phyloP scores from a whole-genome alignment of 768 basidiomycete species.

The Sporobolomyces phaffii region DNA sequence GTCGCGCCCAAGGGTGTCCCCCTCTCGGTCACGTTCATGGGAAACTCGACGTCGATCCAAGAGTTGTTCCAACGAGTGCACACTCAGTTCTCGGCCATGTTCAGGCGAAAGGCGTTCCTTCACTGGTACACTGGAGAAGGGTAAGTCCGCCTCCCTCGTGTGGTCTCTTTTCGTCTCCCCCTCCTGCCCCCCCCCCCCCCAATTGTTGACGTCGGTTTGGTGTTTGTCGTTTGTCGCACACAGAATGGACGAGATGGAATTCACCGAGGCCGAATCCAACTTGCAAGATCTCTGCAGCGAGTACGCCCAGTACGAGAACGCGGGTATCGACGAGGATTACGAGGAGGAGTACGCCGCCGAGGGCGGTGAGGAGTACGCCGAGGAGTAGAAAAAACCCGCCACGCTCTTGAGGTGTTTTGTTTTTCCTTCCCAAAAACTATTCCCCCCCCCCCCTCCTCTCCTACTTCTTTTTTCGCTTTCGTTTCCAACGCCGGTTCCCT shows the following conservation, averaged over 20 bases:
- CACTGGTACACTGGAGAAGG: slow-evolving; percentile 69
- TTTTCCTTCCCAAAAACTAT: background rate
- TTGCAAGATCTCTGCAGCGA: slow-evolving; percentile 36
- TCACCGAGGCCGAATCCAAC: slow-evolving; percentile 38
- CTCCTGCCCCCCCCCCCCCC: too few species aligned
- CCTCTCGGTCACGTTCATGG: slow-evolving; percentile 78
- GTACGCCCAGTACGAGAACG: slow-evolving; percentile 46
- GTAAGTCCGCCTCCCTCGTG: background rate
- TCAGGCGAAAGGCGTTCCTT: slow-evolving; percentile 58
- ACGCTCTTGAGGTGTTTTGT: slow-evolving; percentile 14
- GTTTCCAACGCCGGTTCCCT: too few species aligned
- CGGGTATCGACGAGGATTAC: slow-evolving; percentile 43
- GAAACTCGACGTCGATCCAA: slow-evolving; percentile 95
- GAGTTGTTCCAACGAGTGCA: slow-evolving; percentile 98
- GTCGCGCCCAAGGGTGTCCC: slow-evolving; percentile 74
- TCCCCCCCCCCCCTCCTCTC: background rate
- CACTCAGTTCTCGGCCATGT: slow-evolving; percentile 97
- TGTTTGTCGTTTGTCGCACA: background rate
- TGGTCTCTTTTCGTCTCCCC: too few species aligned
- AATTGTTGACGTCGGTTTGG: background rate
- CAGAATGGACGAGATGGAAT: slow-evolving; percentile 66
- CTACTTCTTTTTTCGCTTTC: too few species aligned
- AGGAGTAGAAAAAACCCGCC: background rate
- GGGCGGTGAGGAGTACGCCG: slow-evolving; percentile 23
- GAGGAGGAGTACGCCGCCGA: slow-evolving; percentile 33